Base-by-base conservation (phyloP, 805 yeast genomes). In the Lipomyces chichibuensis region DNA sequence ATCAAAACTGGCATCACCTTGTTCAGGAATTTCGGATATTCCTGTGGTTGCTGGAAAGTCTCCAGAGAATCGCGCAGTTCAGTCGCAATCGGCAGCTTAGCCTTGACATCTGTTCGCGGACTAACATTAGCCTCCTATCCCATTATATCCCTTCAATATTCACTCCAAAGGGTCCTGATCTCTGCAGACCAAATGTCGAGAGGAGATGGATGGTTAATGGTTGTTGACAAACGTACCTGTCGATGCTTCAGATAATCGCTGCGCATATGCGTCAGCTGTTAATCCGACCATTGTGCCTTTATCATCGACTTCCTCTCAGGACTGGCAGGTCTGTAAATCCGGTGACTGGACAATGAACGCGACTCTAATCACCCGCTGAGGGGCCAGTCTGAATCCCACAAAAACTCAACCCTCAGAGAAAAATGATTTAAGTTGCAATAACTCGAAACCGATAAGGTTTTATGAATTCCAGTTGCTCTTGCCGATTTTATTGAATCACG, bases 51-150 rank as follows among this genome's bases (percentile, higher is more conserved):
- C 69, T 89, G 89, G 77, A 90, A 89, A 1, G 92, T 84, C 75
- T 94, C 98, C 54, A 92, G 84, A 77, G 92, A 85, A 77, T 94
- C 98, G 67, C 95, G 84, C 57, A 94, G 81, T 77, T 94, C 98
- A 3, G 92, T 87, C 54, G 92, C 84, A 7, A 87, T 85, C 0
- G 92, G 81, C 69, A 90, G 89, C 71, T 87, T 87, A 11, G 85
- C 80, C 69, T 85, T 84, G 70, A 83, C 82, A 75, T 88, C 93
- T 59, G 80, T 17, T 4, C 14, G 20, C 14, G 54, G 6, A 7
- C 20, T 6, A 23, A 6, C 53, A 14, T 25, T 23, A 29, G 33
- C 25, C n/a, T 56, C 2, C n/a, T 13, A 20, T 56, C 27, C 25
- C 54, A 6, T 20, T 53, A 6, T 54, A 29, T 33, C 43, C 20